Evolutionary conservation across 2,329 filamentous ascomycete species (phyloP), one percentile per base, ranked within the genome.

Genomic region (Xylariaceae sp.): DNA sequence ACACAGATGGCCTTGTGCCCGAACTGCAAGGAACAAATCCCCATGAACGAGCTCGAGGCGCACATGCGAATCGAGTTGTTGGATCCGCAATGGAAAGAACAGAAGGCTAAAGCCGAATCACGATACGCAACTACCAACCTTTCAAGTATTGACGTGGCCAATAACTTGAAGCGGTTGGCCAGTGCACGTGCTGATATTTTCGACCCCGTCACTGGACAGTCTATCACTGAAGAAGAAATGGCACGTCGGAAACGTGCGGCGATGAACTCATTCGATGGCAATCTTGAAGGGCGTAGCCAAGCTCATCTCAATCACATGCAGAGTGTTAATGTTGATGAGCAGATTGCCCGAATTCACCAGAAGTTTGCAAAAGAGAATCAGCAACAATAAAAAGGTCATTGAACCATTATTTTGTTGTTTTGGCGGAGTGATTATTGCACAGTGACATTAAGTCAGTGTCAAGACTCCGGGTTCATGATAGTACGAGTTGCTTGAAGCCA

Each of bases 41-140:
- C 92, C 6, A 85, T 90, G 68, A 85, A 88, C 68, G 93, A 97
- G 76, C 82, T 97, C 65, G 90, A 94, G 61, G 87, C 93, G 64
- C 93, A 97, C 72, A 93, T 97, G 85, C 86, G 90, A 74, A 96
- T 97, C 72, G 93, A 97, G 75, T 82, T 97, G 51, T 83, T 97
- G 60, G 93, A 97, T 72, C 93, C 93, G 0, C 85, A 89, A 60
- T 97, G 93, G 92, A 96, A 96, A 73, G 92, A 97, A 72, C 92
- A 97, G 73, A 91, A 92, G 67, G 89, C 90, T 59, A 96, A 96
- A 73, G 86, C 90, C 13, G 91, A 96, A 51, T 86, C 89, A 10
- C 88, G 93, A 63, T 90, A 88, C 64, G 85, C 90, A 1, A 92
- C 89, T 0, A 95, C 92, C 8, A 97, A 96, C 68, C 77, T 96